Conservation (phyloP, 2,329 filamentous ascomycete species). For the Tolypocladium ophioglossoides region DNA sequence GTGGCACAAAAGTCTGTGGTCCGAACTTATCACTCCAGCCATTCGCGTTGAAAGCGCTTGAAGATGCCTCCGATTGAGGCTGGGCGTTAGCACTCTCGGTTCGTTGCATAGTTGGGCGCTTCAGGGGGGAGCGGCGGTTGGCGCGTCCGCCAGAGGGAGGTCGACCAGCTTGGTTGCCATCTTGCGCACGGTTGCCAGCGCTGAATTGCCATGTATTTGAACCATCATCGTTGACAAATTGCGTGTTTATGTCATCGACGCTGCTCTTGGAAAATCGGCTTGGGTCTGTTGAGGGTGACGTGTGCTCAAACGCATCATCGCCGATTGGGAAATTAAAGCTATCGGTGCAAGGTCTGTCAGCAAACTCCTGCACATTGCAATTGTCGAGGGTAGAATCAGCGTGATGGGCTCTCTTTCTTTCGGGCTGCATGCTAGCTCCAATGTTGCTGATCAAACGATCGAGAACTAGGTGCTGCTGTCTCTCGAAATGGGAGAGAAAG, state of each 20-base stretch:
- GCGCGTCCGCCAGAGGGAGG: slow-evolving; percentile 29
- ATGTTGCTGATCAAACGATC: slow-evolving; percentile 24
- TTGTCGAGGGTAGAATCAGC: neutral
- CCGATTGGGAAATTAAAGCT: slow-evolving; percentile 42
- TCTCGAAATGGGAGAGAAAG: slow-evolving; percentile 27
- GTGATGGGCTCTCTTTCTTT: slow-evolving; percentile 5
- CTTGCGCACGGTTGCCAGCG: slow-evolving; percentile 30
- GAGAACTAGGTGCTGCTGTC: slow-evolving; percentile 26
- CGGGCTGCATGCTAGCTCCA: slow-evolving; percentile 6
- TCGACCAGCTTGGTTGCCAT: slow-evolving; percentile 16
- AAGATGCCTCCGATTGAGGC: slow-evolving; percentile 11
- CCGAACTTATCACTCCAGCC: slow-evolving; percentile 45
- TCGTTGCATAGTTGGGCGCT: slow-evolving; percentile 12
- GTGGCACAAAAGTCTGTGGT: slow-evolving; percentile 42
- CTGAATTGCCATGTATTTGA: slow-evolving; percentile 38
- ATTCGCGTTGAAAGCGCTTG: slow-evolving; percentile 36
- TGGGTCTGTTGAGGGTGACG: slow-evolving; percentile 18
- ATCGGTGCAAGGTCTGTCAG: slow-evolving; percentile 22
- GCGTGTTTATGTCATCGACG: slow-evolving; percentile 51
- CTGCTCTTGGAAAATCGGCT: slow-evolving; percentile 37
- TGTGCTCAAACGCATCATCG: slow-evolving; percentile 27
- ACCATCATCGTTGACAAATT: slow-evolving; percentile 41
- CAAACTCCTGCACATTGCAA: slow-evolving; percentile 2
- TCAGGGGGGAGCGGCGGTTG: slow-evolving; percentile 27
- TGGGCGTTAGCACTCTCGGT: slow-evolving; percentile 10